Evolutionary conservation across 2,329 filamentous ascomycete genomes (phyloP).

Genomic region (Grosmannia huntii): DNA sequence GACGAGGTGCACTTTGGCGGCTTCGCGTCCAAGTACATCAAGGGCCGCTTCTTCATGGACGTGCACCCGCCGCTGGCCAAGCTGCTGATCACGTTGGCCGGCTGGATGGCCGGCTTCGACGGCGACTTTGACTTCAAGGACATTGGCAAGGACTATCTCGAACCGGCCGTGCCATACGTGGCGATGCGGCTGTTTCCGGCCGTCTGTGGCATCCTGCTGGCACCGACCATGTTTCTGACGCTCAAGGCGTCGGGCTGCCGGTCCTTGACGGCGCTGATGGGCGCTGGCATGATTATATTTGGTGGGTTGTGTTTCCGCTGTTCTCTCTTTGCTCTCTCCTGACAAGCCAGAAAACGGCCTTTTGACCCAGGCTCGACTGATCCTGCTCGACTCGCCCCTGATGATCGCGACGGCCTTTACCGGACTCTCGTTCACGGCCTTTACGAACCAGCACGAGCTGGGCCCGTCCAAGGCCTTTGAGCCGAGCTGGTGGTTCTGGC

Average conservation of each 20-base stretch:
- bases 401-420: constrained; percentile 90
- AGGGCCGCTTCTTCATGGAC: constrained; percentile 99
- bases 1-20: constrained; percentile 99
- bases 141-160: constrained; percentile 96
- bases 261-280: constrained; percentile 71
- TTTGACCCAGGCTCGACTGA: constrained; percentile 86
- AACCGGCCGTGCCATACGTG: constrained; percentile 90
- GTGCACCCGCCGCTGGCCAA: constrained; percentile 97
- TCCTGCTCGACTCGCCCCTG: constrained; percentile 89
- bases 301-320: constrained; percentile 42
- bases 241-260: constrained; percentile 84
- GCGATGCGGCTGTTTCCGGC: constrained; percentile 93
- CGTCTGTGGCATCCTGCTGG: constrained; percentile 73
- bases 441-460: constrained; percentile 93
- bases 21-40: constrained; percentile 98
- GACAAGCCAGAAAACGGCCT: constrained; percentile 69
- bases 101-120: constrained; percentile 89
- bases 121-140: constrained; percentile 98
- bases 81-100: constrained; percentile 87
- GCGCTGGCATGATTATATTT: constrained; percentile 79
- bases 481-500: constrained; percentile 96
- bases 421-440: constrained; percentile 78
- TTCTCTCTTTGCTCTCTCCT: background rate
- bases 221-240: constrained; percentile 88
- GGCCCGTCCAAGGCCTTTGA: constrained; percentile 81